Conservation (phyloP, 768 basidiomycete genomes). For the Calocybe gangraenosa region DNA sequence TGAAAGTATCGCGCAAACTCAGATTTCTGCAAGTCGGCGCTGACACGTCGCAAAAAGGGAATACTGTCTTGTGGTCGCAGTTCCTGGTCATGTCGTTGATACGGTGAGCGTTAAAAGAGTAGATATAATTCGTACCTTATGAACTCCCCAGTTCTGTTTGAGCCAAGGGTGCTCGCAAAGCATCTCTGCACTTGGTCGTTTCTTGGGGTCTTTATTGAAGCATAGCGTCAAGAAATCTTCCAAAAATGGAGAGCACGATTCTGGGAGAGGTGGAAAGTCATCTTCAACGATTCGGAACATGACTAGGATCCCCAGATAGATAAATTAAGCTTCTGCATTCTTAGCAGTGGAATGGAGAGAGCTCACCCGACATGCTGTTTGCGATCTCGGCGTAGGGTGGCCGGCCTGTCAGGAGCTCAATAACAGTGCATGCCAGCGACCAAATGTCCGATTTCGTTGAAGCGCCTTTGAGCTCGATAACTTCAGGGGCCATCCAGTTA, state of each 20-base stretch:
- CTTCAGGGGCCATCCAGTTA: slow-evolving; percentile 99
- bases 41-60: slow-evolving; percentile 90
- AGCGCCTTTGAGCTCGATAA: slow-evolving; percentile 92
- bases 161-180: slow-evolving; percentile 94
- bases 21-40: slow-evolving; percentile 75
- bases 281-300: slow-evolving; percentile 99
- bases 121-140: slow-evolving; percentile 54
- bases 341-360: slow-evolving; percentile 8
- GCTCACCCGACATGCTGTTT: slow-evolving; percentile 85
- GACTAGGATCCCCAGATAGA: slow-evolving; percentile 36
- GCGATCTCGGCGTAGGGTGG: slow-evolving; percentile 90
- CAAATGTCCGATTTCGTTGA: slow-evolving; percentile 93
- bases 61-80: slow-evolving; percentile 92
- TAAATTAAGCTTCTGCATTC: slow-evolving; percentile 3
- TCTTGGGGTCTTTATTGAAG: slow-evolving; percentile 82
- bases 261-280: slow-evolving; percentile 81
- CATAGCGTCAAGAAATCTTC: slow-evolving; percentile 81
- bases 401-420: slow-evolving; percentile 87
- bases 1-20: slow-evolving; percentile 55
- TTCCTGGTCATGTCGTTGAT: slow-evolving; percentile 38
- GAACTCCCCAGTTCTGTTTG: slow-evolving; percentile 70
- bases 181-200: slow-evolving; percentile 78
- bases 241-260: slow-evolving; percentile 70
- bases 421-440: slow-evolving; percentile 92
- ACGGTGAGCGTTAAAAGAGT: not conserved